Base-by-base conservation (phyloP, 352 stramenopile species). In the Peronospora farinosa region DNA sequence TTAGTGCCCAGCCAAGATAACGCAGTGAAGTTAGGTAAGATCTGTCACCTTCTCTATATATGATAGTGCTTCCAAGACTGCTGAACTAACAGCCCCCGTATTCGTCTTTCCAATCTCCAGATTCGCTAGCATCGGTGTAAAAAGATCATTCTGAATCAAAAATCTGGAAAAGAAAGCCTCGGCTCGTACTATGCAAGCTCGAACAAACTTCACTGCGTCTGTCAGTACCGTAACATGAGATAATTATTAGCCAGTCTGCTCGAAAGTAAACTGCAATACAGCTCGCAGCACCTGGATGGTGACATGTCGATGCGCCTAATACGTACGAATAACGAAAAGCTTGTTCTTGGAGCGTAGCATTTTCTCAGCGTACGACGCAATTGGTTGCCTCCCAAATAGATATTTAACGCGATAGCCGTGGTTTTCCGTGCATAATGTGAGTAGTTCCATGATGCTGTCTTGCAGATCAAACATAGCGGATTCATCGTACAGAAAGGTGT, bases 371-470 rank as follows among this genome's bases (percentile, higher is more conserved):
- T 88, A 90, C 10, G 72, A 71, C 1, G 77, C 78, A 46, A 93
- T 82, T 3, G 82, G 79, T 45, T 88, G 78, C 12, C 78, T 69
- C 35, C 79, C 82, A 42, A 93, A 89, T 21, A 93, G 58, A 67
- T 93, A 93, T 55, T 93, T 93, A 41, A 93, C 72, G 31, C 82
- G 79, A 57, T 93, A 93, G 5, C 82, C 79, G 38, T 93, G 82
- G 17, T 74, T 78, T 56, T 90, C 72, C 0, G 81, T 89, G 65
- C 77, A 91, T 47, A 93, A 88, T n/a, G 82, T 88, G 11, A 93
- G 65, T 13, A 93, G 54, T 50, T 93, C 82, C 63, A 89, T 81
- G 51, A 90, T 86, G 51, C 78, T 85, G 47, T 87, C 82, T 58
- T 89, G 78, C 30, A 89, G 54, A 35, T 78, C 66, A 61, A 91